A percentile compares a stretch with the other conserved stretches of the same genome.
Evolutionary conservation across 306 rosid genomes (phyloP).

Genomic region (Ammopiptanthus mongolicus): DNA sequence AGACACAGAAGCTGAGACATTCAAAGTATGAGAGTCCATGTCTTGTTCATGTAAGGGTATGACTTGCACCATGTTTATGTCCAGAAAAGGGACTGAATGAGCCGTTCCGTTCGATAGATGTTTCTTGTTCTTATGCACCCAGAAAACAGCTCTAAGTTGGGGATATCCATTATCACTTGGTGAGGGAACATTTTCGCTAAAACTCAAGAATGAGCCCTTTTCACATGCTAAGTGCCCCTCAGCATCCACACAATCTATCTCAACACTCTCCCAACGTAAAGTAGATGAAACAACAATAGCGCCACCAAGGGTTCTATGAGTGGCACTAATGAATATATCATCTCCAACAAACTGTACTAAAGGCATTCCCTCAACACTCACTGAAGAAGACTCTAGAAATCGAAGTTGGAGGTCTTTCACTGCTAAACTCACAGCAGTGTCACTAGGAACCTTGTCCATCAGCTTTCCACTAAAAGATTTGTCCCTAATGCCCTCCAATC

Average conservation of each 20-base stretch:
- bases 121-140: slow-evolving; percentile 62
- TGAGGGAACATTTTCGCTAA: slow-evolving; percentile 39
- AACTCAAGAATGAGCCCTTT: slow-evolving; percentile 36
- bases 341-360: slow-evolving; percentile 82
- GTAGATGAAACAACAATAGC: slow-evolving; percentile 83
- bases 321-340: slow-evolving; percentile 59
- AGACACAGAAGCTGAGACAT: slow-evolving; percentile 75
- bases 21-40: slow-evolving; percentile 70
- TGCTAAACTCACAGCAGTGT: slow-evolving; percentile 71
- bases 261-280: slow-evolving; percentile 67
- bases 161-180: slow-evolving; percentile 52
- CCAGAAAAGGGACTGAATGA: slow-evolving; percentile 58
- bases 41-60: slow-evolving; percentile 72
- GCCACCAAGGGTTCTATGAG: slow-evolving; percentile 91
- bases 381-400: slow-evolving; percentile 79
- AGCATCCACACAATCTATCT: slow-evolving; percentile 72
- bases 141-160: slow-evolving; percentile 78
- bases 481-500: slow-evolving; percentile 31
- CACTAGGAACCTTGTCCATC: slow-evolving; percentile 87
- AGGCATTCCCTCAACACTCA: slow-evolving; percentile 65
- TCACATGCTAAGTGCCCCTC: slow-evolving; percentile 51
- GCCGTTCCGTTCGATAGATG: slow-evolving; percentile 35
- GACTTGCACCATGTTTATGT: slow-evolving; percentile 61
- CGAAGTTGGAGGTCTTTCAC: slow-evolving; percentile 69
- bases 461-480: slow-evolving; percentile 47